These are phyloP conservation scores for Paxillus rubicundulus DNA, from an alignment of 768 basidiomycete genomes.

Conservation along the genomic window DNA sequence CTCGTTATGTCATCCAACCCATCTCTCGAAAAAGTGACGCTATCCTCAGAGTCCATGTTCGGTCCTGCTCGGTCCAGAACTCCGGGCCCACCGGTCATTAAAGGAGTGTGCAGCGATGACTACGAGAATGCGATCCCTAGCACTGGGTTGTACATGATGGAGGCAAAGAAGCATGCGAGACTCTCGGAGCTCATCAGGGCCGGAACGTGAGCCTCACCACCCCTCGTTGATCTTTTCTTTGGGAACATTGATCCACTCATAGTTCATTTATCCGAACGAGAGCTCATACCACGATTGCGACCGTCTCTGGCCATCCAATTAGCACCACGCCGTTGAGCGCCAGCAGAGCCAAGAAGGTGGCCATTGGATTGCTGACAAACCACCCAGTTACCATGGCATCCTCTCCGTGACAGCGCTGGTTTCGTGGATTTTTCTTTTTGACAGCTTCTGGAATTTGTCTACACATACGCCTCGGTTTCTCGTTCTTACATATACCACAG, in stretches of 20 bases:
- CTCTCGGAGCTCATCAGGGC: slow-evolving; percentile 52
- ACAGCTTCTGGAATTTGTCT: background rate
- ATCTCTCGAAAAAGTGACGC: slow-evolving; percentile 45
- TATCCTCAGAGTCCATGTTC: slow-evolving; percentile 23
- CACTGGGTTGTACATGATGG: slow-evolving; percentile 56
- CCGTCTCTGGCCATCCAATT: slow-evolving; percentile 10
- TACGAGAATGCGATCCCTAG: slow-evolving; percentile 38
- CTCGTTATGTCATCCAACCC: slow-evolving; percentile 50
- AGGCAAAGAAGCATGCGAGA: slow-evolving; percentile 50
- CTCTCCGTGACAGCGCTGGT: too few species aligned
- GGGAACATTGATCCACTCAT: background rate
- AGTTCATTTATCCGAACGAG: slow-evolving; percentile 37
- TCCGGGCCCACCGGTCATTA: slow-evolving; percentile 11
- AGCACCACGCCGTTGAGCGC: slow-evolving; percentile 40
- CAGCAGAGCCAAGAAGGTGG: slow-evolving; percentile 74
- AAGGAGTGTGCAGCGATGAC: slow-evolving; percentile 7
- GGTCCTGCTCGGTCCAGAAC: slow-evolving; percentile 9
- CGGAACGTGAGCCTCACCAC: slow-evolving; percentile 48
- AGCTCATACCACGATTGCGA: slow-evolving; percentile 33
- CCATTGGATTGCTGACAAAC: slow-evolving; percentile 25
- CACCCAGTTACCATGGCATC: background rate
- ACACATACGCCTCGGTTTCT: background rate
- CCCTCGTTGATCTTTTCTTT: slow-evolving; percentile 4
- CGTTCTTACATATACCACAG: too few species aligned
- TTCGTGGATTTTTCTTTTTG: background rate